Base-by-base conservation (phyloP, 176 grass and related monocot genomes). In the Bothriochloa decipiens region DNA sequence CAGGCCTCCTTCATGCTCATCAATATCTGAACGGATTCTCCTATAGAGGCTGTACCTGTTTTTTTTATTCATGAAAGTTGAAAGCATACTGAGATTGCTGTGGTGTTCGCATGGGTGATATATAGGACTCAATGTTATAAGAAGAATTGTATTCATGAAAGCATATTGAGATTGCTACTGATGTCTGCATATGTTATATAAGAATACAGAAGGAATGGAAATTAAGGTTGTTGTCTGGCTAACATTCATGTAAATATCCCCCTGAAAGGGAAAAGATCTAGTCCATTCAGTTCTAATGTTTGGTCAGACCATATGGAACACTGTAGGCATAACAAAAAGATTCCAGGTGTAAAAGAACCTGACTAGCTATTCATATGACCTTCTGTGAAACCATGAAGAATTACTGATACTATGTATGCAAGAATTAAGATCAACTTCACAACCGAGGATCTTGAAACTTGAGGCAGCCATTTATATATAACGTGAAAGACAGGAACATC, bases 11-110 rank as follows among this genome's bases (percentile, higher is more conserved):
- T 98, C 95, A 83, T 91, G 16, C 20, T 91, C 68, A 76, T 95
- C 95, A 82, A 98, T 98, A 17, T 86, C 89, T 23, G 79, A 70
- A 37, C 92, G 91, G 69, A 98, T 36, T 91, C 88, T 94, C 80
- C 71, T 85, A 45, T 98, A 98, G 26, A 86, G 81, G 80, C 85
- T 95, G 66, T 91, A 95, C 83, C 95, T 98, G 95, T 86, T 88
- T 62, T 62, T 82, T 86, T 68, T 64, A 76, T 76, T 26, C 52
- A 89, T 71, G 58, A 26, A 62, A 62, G 58, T 62, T 62, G 58
- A 77, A 65, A 20, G n/a, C 39, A 68, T 20, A 70, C 32, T 90
- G 37, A 86, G 74, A 57, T 78, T 66, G 15, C 23, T 67, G 35
- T 42, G 42, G 23, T 45, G 35, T 72, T 77, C 2, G 1, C 5